Evolutionary conservation across 2,329 filamentous ascomycete genomes (phyloP).

Genomic region (Colletotrichum graminicola): DNA sequence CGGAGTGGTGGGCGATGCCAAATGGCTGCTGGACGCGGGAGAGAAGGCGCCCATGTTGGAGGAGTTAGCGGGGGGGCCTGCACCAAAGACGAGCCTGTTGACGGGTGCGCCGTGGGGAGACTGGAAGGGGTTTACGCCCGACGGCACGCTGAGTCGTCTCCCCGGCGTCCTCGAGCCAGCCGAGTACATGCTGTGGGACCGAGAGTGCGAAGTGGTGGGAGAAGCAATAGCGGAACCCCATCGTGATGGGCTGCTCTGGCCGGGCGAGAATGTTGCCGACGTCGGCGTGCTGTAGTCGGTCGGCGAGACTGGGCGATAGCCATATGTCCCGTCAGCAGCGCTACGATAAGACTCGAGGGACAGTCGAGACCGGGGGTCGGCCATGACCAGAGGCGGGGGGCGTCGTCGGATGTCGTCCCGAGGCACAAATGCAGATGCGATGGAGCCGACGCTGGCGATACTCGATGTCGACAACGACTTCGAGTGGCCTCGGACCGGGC

Average conservation of each 20-base stretch:
- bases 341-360: constrained; percentile 77
- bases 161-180: constrained; percentile 74
- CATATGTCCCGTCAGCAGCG: constrained; percentile 73
- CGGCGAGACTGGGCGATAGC: constrained; percentile 76
- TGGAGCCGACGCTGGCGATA: constrained; percentile 79
- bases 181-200: constrained; percentile 78
- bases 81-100: constrained; percentile 66
- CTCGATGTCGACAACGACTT: constrained; percentile 90
- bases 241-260: constrained; percentile 77
- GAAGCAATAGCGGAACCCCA: constrained; percentile 78
- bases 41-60: constrained; percentile 68
- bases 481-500: constrained; percentile 82
- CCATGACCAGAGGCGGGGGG: constrained; percentile 87
- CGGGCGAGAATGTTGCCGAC: constrained; percentile 83
- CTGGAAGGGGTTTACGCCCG: constrained; percentile 80
- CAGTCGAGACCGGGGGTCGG: constrained; percentile 75
- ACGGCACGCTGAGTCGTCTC: constrained; percentile 86
- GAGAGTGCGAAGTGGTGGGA: constrained; percentile 76
- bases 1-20: constrained; percentile 75
- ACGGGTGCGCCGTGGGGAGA: constrained; percentile 69
- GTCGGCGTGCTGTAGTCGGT: constrained; percentile 85
- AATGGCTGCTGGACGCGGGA: constrained; percentile 68
- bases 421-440: constrained; percentile 74
- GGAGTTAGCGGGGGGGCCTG: constrained; percentile 67
- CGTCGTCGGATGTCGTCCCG: constrained; percentile 76